phyloP scores from a whole-genome alignment of 495 filamentous ascomycete genomes.

The Trichocladium uniseriatum region DNA sequence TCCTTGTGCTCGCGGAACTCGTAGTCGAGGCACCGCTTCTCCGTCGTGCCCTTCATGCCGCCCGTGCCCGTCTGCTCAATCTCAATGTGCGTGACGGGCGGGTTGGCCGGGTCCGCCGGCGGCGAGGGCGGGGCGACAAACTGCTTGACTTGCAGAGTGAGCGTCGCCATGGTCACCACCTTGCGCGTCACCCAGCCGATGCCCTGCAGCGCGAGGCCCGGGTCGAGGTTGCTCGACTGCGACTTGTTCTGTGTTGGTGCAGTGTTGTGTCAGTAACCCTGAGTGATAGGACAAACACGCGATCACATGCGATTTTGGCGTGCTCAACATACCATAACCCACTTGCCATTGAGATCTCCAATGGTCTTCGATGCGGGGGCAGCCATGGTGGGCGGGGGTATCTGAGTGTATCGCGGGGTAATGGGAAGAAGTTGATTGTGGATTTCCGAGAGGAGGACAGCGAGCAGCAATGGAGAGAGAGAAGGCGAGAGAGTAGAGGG shows the following conservation, averaged over 20 bases:
- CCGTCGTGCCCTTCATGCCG: constrained; percentile 62
- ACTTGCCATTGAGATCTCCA: constrained; percentile 66
- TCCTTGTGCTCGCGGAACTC: constrained; percentile 60
- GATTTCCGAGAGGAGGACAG: not conserved
- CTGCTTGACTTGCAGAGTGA: constrained; percentile 62
- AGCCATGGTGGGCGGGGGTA: constrained; percentile 54
- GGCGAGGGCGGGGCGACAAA: constrained; percentile 42
- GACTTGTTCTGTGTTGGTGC: constrained; percentile 58
- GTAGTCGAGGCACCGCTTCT: constrained; percentile 66
- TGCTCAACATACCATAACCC: constrained; percentile 55
- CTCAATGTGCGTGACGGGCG: constrained; percentile 58
- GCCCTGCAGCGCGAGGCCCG: constrained; percentile 71
- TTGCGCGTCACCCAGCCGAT: constrained; percentile 76
- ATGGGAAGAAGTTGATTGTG: not conserved
- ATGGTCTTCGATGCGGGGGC: constrained; percentile 65
- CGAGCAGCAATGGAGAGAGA: not conserved
- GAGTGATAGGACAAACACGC: too few relatives aligned
- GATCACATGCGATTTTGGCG: not conserved
- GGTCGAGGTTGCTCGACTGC: constrained; percentile 62
- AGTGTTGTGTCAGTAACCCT: too few relatives aligned
- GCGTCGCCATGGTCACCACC: constrained; percentile 57
- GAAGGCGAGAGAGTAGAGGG: not conserved
- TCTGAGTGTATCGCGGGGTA: constrained; percentile 7
- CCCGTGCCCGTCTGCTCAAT: constrained; percentile 70
- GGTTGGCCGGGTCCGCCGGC: constrained; percentile 28